phyloP scores from a whole-genome alignment of 2,329 filamentous ascomycete genomes.

The Exophiala calicioides region DNA sequence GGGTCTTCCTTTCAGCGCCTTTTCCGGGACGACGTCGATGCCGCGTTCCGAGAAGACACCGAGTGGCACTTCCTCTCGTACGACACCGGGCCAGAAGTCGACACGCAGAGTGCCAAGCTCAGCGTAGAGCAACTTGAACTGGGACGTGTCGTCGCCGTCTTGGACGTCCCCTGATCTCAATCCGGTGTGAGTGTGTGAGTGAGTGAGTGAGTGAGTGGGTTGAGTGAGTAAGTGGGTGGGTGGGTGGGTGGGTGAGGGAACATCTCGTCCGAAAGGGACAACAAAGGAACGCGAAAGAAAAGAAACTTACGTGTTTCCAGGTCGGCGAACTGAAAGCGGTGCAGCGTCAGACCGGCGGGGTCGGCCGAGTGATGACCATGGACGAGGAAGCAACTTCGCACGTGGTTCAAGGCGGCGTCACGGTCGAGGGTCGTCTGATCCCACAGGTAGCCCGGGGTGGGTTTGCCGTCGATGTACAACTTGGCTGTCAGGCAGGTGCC shows the following conservation, averaged over 20 bases:
- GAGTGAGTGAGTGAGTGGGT: too few species aligned
- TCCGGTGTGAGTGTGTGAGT: too few species aligned
- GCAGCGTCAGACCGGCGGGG: not conserved
- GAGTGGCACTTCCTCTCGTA: not conserved
- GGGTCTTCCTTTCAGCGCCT: conserved; percentile 30
- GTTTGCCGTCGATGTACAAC: conserved; percentile 10
- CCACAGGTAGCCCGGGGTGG: too few species aligned
- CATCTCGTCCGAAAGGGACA: too few species aligned
- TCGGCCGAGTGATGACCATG: conserved; percentile 16
- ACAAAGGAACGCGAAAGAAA: too few species aligned
- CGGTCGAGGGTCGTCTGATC: too few species aligned
- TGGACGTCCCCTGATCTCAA: conserved; percentile 7
- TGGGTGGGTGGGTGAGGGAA: too few species aligned
- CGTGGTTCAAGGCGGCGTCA: too few species aligned
- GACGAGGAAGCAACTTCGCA: conserved; percentile 2
- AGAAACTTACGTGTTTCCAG: conserved; percentile 14
- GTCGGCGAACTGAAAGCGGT: conserved; percentile 29
- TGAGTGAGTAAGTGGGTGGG: too few species aligned
- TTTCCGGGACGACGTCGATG: conserved; percentile 28
- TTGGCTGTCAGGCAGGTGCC: too few species aligned
- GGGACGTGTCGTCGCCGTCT: not conserved
- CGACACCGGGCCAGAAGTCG: conserved; percentile 13
- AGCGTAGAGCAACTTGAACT: conserved; percentile 8
- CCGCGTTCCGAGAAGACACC: not conserved
- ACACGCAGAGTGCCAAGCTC: conserved; percentile 12